A percentile compares a stretch with the other conserved stretches of the same genome.
Evolutionary conservation across 2,329 filamentous ascomycete species (phyloP).

Genomic region (Curvularia sp.): DNA sequence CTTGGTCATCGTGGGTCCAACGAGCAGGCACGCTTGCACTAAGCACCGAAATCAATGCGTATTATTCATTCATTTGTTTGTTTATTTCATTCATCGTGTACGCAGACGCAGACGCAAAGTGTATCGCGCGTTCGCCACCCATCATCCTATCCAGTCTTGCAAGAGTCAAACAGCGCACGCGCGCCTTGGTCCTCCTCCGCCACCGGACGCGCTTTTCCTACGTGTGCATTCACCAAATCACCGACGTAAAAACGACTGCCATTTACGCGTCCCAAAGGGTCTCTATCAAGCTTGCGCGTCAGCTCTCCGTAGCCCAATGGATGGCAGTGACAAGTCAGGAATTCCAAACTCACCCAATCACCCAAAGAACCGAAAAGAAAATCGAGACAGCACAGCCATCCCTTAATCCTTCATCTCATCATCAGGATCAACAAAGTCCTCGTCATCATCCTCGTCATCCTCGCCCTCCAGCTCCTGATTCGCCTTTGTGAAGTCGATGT

Average conservation of each 20-base stretch:
- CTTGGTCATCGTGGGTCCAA: too few relatives aligned
- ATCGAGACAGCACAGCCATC: constrained; percentile 2
- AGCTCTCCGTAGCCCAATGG: constrained; percentile 4
- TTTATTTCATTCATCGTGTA: neutral
- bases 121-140: constrained; percentile 14
- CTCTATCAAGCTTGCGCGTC: constrained; percentile 13
- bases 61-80: neutral
- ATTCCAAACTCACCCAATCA: too few relatives aligned
- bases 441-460: constrained; percentile 82
- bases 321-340: too few relatives aligned
- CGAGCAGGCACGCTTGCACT: neutral
- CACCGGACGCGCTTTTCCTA: constrained; percentile 34
- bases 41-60: neutral
- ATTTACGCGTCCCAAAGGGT: constrained; percentile 29
- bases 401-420: constrained; percentile 73
- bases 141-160: constrained; percentile 21
- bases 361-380: constrained; percentile 9
- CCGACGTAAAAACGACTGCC: constrained; percentile 27
- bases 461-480: constrained; percentile 76
- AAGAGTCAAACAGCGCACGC: constrained; percentile 9
- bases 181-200: constrained; percentile 38
- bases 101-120: constrained; percentile 18
- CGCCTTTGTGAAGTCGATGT: constrained; percentile 92
- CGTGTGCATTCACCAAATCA: constrained; percentile 23
- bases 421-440: constrained; percentile 67